These are phyloP conservation scores for Trametes sanguinea DNA, from an alignment of 768 basidiomycete species.

Conservation along the genomic window DNA sequence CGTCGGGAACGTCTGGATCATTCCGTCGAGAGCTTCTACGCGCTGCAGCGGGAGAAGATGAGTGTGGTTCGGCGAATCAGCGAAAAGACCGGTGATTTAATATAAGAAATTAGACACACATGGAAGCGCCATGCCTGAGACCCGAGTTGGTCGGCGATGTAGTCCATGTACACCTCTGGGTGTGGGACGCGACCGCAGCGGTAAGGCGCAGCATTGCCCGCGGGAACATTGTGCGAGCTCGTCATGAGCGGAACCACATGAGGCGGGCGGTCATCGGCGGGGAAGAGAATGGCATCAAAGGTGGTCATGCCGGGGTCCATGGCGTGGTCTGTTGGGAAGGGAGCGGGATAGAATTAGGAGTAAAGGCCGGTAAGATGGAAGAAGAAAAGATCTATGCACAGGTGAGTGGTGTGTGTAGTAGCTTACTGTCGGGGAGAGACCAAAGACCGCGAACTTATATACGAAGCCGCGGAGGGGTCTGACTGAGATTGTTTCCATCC, in stretches of 20 bases:
- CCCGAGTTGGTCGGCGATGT: slow-evolving; percentile 73
- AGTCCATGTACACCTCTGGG: slow-evolving; percentile 85
- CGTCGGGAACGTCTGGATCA: slow-evolving; percentile 75
- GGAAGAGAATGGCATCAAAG: slow-evolving; percentile 77
- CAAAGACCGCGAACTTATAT: slow-evolving; percentile 20
- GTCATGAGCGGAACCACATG: slow-evolving; percentile 75
- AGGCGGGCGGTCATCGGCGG: slow-evolving; percentile 77
- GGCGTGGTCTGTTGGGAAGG: not conserved
- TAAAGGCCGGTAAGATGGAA: not conserved
- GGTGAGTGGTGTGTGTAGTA: slow-evolving; percentile 9
- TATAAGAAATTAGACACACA: slow-evolving; percentile 41
- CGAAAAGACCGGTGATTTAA: slow-evolving; percentile 17
- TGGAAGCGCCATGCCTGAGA: slow-evolving; percentile 73
- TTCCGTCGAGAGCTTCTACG: slow-evolving; percentile 74
- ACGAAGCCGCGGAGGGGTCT: slow-evolving; percentile 8
- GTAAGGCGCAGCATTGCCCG: slow-evolving; percentile 32
- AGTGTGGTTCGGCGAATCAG: slow-evolving; percentile 18
- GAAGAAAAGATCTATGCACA: slow-evolving; percentile 11
- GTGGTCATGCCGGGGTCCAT: slow-evolving; percentile 64
- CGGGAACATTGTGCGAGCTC: slow-evolving; percentile 44
- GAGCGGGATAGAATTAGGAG: slow-evolving; percentile 10
- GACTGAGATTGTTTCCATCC: not conserved
- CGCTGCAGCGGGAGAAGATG: slow-evolving; percentile 44
- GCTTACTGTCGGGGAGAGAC: slow-evolving; percentile 14
- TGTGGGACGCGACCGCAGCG: slow-evolving; percentile 69